Conservation (phyloP, 2,329 filamentous ascomycete genomes). For the Fusarium sp. region DNA sequence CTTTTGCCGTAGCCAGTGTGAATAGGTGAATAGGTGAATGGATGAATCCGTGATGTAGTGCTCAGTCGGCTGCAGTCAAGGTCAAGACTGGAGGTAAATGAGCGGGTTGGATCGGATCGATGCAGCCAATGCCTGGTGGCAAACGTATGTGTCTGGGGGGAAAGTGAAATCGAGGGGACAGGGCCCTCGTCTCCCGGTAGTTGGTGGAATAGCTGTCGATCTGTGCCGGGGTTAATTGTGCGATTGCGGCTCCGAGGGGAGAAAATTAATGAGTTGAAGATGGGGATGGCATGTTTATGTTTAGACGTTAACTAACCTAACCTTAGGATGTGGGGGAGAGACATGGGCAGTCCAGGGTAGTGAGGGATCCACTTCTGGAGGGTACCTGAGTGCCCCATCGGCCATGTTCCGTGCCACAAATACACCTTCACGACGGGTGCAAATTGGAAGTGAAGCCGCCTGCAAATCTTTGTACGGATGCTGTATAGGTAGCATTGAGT, state of each 20-base stretch:
- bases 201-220: background rate
- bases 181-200: constrained; percentile 20
- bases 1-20: background rate
- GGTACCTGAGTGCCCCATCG: background rate
- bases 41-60: background rate
- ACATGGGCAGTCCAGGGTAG: background rate
- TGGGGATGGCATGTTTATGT: constrained; percentile 26
- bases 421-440: constrained; percentile 3
- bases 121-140: constrained; percentile 25
- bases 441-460: background rate
- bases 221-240: constrained; percentile 7
- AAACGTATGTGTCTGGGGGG: constrained; percentile 10
- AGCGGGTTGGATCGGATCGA: constrained; percentile 33
- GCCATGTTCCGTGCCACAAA: constrained; percentile 20
- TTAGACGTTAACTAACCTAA: background rate
- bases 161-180: constrained; percentile 8
- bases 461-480: background rate
- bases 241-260: constrained; percentile 29
- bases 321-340: constrained; percentile 16
- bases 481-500: background rate
- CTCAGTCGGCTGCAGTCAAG: background rate
- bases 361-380: background rate
- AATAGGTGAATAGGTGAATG: background rate
- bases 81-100: background rate
- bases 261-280: constrained; percentile 19